Base-by-base conservation (phyloP, 176 grass and related monocot species). In the Avena sativa region DNA sequence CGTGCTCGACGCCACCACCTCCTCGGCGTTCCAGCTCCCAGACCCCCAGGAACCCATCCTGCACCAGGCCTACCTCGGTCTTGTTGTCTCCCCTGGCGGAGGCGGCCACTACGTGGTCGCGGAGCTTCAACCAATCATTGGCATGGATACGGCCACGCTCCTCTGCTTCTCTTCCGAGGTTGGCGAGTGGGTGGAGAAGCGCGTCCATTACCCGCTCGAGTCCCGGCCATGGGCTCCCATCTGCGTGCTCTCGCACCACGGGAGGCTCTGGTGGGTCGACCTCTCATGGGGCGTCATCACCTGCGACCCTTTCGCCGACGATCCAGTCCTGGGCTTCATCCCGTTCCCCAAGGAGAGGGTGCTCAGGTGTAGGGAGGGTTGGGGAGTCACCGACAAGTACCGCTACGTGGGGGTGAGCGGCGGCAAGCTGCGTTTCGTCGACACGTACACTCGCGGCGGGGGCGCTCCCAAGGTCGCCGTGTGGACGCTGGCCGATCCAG, bases 231-330 rank as follows among this genome's bases (percentile, higher is more conserved):
- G 25, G 25, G 12, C 26, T 30, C 23, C 62, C 25, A 66, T 66
- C 62, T 0, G 62, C 62, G 26, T 32, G 26, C 12, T 66, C 26
- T 66, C 62, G 62, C 62, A 43, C 40, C 40, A 43, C 40, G 40
- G 40, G 40, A 43, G 40, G 40, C 40, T 43, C 40, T 43, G 40
- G 61, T 64, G 61, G 61, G 23, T 64, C 61, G 61, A 64, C 61
- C 23, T 64, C 61, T 5, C 61, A 64, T 64, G 61, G 61, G 61
- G 61, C 10, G 61, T 64, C 61, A 64, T 64, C 61, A 64, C 61
- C 11, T 64, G 40, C 40, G 40, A 43, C 40, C 40, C 40, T 6
- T 43, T 43, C 40, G 40, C 40, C 40, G 40, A 43, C 40, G 40
- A 43, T 6, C 40, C 40, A 7, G 40, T 43, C 40, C 40, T 43